A percentile compares a stretch with the other conserved stretches of the same genome.
Evolutionary conservation across 257 asterid species (phyloP).

Genomic region (Ajuga chamaepitys): DNA sequence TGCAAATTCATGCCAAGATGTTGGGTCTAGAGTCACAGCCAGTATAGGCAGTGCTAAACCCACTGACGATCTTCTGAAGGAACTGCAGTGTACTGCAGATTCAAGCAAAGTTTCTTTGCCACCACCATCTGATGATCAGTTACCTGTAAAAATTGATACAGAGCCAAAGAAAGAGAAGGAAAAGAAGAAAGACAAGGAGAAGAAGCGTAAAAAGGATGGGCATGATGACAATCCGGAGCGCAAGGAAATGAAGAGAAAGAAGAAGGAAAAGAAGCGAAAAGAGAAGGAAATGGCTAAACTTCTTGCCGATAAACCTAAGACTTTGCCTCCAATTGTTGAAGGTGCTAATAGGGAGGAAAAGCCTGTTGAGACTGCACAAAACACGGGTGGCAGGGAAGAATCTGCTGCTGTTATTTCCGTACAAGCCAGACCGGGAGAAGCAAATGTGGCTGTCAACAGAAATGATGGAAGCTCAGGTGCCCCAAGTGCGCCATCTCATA

Average conservation of each 20-base stretch:
- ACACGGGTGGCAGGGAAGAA: slow-evolving; percentile 8
- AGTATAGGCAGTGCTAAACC: slow-evolving; percentile 89
- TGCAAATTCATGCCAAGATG: slow-evolving; percentile 79
- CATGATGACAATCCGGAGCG: slow-evolving; percentile 48
- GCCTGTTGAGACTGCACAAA: neutral
- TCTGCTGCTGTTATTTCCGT: no score
- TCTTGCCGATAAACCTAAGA: slow-evolving; percentile 33
- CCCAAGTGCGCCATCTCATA: slow-evolving; percentile 41
- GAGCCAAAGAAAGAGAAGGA: slow-evolving; percentile 31
- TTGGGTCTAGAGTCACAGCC: slow-evolving; percentile 87
- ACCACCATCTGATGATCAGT: slow-evolving; percentile 23
- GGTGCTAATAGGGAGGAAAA: slow-evolving; percentile 12
- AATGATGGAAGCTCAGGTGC: slow-evolving; percentile 30
- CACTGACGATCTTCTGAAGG: slow-evolving; percentile 61
- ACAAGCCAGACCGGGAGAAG: slow-evolving; percentile 27
- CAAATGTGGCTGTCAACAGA: slow-evolving; percentile 26
- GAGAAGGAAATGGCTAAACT: slow-evolving; percentile 81
- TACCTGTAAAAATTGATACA: slow-evolving; percentile 23
- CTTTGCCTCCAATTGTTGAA: slow-evolving; percentile 21
- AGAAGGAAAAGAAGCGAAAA: slow-evolving; percentile 84
- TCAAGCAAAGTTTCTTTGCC: slow-evolving; percentile 59
- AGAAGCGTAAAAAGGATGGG: slow-evolving; percentile 43
- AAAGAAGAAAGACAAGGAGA: slow-evolving; percentile 38
- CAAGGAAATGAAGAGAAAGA: slow-evolving; percentile 50
- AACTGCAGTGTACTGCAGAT: slow-evolving; percentile 93